phyloP scores from a whole-genome alignment of 768 basidiomycete genomes.

The Pleurotus cornucopiae region DNA sequence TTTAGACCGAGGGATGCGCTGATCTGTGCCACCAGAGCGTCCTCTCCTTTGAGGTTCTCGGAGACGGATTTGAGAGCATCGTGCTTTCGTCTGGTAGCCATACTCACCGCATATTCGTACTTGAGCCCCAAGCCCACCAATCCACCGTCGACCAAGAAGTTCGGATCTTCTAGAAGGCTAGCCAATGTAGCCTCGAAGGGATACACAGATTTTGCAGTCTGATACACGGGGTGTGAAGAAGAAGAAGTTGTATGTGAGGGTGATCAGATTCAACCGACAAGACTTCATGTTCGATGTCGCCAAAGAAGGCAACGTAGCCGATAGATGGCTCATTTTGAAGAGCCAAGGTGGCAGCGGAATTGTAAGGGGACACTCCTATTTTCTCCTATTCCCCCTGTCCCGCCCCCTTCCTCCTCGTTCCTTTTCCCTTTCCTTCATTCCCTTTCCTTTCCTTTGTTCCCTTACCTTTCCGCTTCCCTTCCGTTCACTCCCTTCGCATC shows the following conservation, averaged over 20 bases:
- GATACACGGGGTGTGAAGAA: neutral
- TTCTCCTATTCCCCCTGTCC: too few relatives aligned
- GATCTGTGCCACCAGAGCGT: slow-evolving; percentile 18
- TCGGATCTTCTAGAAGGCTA: slow-evolving; percentile 19
- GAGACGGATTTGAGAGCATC: slow-evolving; percentile 12
- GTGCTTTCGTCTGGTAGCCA: neutral
- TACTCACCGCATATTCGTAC: slow-evolving; percentile 26
- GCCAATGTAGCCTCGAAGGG: slow-evolving; percentile 16
- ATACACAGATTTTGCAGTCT: neutral
- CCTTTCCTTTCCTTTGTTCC: too few relatives aligned
- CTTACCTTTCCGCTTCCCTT: too few relatives aligned
- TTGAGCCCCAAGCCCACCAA: slow-evolving; percentile 16
- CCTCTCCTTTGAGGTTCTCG: slow-evolving; percentile 24
- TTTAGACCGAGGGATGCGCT: slow-evolving; percentile 16
- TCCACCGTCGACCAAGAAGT: slow-evolving; percentile 26
- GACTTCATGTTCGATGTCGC: slow-evolving; percentile 44
- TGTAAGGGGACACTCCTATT: too few relatives aligned
- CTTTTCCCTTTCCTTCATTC: too few relatives aligned
- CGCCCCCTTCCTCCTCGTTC: too few relatives aligned
- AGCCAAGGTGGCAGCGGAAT: slow-evolving; percentile 16
- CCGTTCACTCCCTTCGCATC: too few relatives aligned
- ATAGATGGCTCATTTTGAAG: neutral
- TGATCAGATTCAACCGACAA: slow-evolving; percentile 36
- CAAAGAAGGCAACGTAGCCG: slow-evolving; percentile 36
- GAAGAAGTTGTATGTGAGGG: slow-evolving; percentile 42